Base-by-base conservation (phyloP, 495 filamentous ascomycete species). In the Umbilicaria muhlenbergii region DNA sequence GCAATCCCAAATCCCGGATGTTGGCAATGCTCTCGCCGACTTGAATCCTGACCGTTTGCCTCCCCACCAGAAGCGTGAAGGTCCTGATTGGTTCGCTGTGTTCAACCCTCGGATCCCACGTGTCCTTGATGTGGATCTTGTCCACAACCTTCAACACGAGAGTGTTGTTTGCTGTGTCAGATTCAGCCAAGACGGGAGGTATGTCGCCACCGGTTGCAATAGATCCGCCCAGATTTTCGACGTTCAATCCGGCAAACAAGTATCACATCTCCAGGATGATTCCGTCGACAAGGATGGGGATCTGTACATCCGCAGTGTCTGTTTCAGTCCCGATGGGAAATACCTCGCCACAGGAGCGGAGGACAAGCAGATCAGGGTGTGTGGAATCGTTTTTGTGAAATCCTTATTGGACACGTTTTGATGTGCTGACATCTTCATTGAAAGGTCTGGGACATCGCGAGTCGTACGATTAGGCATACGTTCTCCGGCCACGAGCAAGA, bases 121-220 rank as follows among this genome's bases (percentile, higher is more conserved):
- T 38, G 73, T 84, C 32, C 69, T 93, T 39, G 86, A 93, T 55
- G 83, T 93, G 31, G 84, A 92, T 46, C 68, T 92, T 17, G 76
- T 89, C n/a, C 85, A 91, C 57, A 86, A 83, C 14, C 68, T 93
- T 12, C 70, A 73, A 45, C 86, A 92, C 51, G 83, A 92, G 50
- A 91, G 83, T 47, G 85, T 91, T 35, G 86, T 93, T 2, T 91
- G 84, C 69, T 92, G 86, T 59, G 86, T 93, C 16, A 68, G 86
- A 40, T 93, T 93, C 62, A 92, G 86, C 55, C 73, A 78, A 40
- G 86, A 93, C 54, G 86, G 86, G 51, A 85, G 85, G 58, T 88
- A 83, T 54, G 77, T 93, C 41, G 86, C 86, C 11, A 92, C 86
- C 4, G 86, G 86, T 19, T 91, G 86, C 63, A 93, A 92, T 58